A percentile compares a stretch with the other conserved stretches of the same genome.
These are phyloP conservation scores for Cladophialophora carrionii DNA, from an alignment of 2,329 filamentous ascomycete genomes.

Conservation along the genomic window DNA sequence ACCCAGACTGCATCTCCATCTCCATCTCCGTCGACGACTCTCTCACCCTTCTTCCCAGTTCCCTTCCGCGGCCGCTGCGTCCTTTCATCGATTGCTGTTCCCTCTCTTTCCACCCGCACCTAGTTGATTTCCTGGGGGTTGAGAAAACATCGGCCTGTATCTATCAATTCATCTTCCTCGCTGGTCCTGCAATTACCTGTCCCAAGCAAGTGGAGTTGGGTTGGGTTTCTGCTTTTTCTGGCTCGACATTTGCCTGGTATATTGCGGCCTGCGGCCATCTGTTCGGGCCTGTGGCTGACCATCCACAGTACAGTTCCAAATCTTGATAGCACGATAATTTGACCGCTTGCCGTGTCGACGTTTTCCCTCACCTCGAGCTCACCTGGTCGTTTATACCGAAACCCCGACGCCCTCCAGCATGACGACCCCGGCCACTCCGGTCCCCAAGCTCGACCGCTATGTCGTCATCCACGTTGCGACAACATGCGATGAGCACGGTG, in stretches of 20 bases:
- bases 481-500: slow-evolving; percentile 97
- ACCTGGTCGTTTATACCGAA: slow-evolving; percentile 11
- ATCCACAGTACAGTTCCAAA: slow-evolving; percentile 17
- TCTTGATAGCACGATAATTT: slow-evolving; percentile 20
- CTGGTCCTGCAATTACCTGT: slow-evolving; percentile 29
- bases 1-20: slow-evolving; percentile 21
- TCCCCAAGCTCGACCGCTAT: slow-evolving; percentile 86
- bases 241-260: slow-evolving; percentile 31
- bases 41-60: slow-evolving; percentile 35
- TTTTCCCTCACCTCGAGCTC: not conserved
- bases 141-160: slow-evolving; percentile 29
- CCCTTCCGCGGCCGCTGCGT: slow-evolving; percentile 41
- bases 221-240: slow-evolving; percentile 34
- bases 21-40: slow-evolving; percentile 39
- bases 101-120: slow-evolving; percentile 42
- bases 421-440: slow-evolving; percentile 55
- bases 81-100: slow-evolving; percentile 33
- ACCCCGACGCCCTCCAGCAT: slow-evolving; percentile 43
- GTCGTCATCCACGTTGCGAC: slow-evolving; percentile 98
- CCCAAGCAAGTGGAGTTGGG: slow-evolving; percentile 36
- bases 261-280: not conserved
- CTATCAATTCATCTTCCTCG: slow-evolving; percentile 34
- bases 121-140: slow-evolving; percentile 37
- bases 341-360: slow-evolving; percentile 8
- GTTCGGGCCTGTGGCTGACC: slow-evolving; percentile 19